These are phyloP conservation scores for Fusarium brachygibbosum DNA, from an alignment of 2,329 filamentous ascomycete species.

Conservation along the genomic window DNA sequence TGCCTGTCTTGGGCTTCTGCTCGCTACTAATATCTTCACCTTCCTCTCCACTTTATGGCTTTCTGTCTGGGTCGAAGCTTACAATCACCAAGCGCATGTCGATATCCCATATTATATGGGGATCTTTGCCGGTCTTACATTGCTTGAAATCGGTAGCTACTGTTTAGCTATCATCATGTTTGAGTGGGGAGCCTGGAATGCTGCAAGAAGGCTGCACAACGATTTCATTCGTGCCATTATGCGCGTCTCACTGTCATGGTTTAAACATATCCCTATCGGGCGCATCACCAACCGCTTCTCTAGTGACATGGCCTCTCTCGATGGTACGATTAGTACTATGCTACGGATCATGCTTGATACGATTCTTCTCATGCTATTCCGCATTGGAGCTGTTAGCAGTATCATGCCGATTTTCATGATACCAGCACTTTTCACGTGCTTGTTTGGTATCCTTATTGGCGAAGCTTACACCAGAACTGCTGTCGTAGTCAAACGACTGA, in stretches of 20 bases:
- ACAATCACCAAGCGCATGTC: slow-evolving; percentile 58
- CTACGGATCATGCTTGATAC: slow-evolving; percentile 60
- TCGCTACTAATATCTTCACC: slow-evolving; percentile 59
- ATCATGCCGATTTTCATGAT: slow-evolving; percentile 67
- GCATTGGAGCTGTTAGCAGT: slow-evolving; percentile 62
- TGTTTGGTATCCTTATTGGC: slow-evolving; percentile 61
- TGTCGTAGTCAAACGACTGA: slow-evolving; percentile 61
- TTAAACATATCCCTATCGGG: slow-evolving; percentile 66
- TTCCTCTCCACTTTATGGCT: slow-evolving; percentile 64
- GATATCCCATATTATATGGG: slow-evolving; percentile 66
- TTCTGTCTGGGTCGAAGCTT: slow-evolving; percentile 67
- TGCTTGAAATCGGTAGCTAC: slow-evolving; percentile 59
- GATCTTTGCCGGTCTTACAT: slow-evolving; percentile 63
- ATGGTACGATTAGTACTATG: slow-evolving; percentile 62
- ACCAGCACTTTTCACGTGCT: slow-evolving; percentile 61
- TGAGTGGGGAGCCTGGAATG: slow-evolving; percentile 69
- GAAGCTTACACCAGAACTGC: slow-evolving; percentile 66
- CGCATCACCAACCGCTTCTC: slow-evolving; percentile 69
- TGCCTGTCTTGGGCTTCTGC: slow-evolving; percentile 55
- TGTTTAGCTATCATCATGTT: slow-evolving; percentile 62
- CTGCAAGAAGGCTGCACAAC: slow-evolving; percentile 65
- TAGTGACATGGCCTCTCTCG: slow-evolving; percentile 69
- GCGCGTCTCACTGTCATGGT: slow-evolving; percentile 69
- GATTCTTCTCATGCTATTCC: slow-evolving; percentile 59
- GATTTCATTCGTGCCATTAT: slow-evolving; percentile 66